Base-by-base conservation (phyloP, 2,329 filamentous ascomycete species). In the Pseudogymnoascus sp. region DNA sequence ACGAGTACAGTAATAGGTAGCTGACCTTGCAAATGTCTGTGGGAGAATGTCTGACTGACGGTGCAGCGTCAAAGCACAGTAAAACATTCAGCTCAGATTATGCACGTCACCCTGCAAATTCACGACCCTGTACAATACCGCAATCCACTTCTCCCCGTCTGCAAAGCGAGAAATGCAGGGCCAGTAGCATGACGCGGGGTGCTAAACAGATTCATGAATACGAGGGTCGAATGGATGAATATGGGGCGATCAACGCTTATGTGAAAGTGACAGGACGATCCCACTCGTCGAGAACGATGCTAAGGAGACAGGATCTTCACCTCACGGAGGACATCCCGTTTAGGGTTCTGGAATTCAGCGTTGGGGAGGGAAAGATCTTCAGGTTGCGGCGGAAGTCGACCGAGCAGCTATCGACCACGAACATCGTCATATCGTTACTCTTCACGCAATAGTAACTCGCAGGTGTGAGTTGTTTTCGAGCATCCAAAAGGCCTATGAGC, bases 211-310 rank as follows among this genome's bases (percentile, higher is more conserved):
- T 29, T 14, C 26, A 29, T n/a, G 14, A 31, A 52, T 52, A 52
- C 45, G 45, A 52, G 23, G 43, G 45, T 31, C 14, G n/a, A 31
- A 16, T 29, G 26, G 26, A 52, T 16, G 45, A 31, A 52, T 52
- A 52, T 52, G 45, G 45, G 45, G 45, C 23, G 45, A 52, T 52
- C 26, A 52, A 52, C 45, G 45, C 45, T 52, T 52, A 16, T 52
- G n/a, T 52, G 26, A 31, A 52, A 52, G 45, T 52, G 45, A 52
- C 45, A 52, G 45, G 45, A 52, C 45, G 45, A 52, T 52, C 45
- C 45, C 45, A 52, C 14, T 52, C 31, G 26, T 31, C 26, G 45
- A 52, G 26, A 10, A n/a, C 21, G 41, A 45, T 26, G 3, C 41
- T 45, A 26, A 26, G 2, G 2, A 8, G 14, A 6, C 41, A 45